These are phyloP conservation scores for Wallacemonas sp. DNA, from an alignment of 208 protist genomes.

Conservation along the genomic window DNA sequence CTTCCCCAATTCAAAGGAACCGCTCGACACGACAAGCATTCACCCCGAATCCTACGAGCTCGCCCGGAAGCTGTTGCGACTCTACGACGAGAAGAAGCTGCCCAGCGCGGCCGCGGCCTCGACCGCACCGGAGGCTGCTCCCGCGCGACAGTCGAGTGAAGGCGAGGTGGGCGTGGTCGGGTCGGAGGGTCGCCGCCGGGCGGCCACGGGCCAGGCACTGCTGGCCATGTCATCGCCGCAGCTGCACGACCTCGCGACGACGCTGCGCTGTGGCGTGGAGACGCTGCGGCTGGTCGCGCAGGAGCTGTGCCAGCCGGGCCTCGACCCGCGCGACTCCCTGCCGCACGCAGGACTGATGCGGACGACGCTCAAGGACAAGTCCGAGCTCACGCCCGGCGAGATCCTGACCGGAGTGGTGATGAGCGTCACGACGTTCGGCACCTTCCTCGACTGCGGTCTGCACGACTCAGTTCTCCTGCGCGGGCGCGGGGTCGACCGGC, in stretches of 20 bases:
- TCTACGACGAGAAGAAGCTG: constrained; percentile 29
- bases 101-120: background rate
- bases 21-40: constrained; percentile 80
- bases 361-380: constrained; percentile 34
- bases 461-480: constrained; percentile 75
- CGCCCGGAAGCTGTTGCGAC: constrained; percentile 43
- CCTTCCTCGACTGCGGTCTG: constrained; percentile 85
- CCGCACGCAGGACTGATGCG: constrained; percentile 78
- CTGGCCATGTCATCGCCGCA: constrained; percentile 23
- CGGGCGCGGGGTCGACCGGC: constrained; percentile 41
- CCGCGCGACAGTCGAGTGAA: background rate
- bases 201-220: constrained; percentile 24
- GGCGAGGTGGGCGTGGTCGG: background rate
- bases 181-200: constrained; percentile 11
- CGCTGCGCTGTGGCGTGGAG: constrained; percentile 55
- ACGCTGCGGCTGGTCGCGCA: constrained; percentile 59
- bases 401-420: constrained; percentile 62
- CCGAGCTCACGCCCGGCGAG: constrained; percentile 52
- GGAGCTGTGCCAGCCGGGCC: constrained; percentile 63
- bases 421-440: constrained; percentile 83
- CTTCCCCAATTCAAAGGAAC: constrained; percentile 84
- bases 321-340: constrained; percentile 72
- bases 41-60: constrained; percentile 84
- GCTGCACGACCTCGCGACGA: constrained; percentile 17
- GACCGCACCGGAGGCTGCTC: too few relatives aligned